Percentiles rank a stretch among this genome's conserved stretches.
Evolutionary conservation across 1,284 basidiomycete genomes (phyloP).

Genomic region (Chalciporus sp.): DNA sequence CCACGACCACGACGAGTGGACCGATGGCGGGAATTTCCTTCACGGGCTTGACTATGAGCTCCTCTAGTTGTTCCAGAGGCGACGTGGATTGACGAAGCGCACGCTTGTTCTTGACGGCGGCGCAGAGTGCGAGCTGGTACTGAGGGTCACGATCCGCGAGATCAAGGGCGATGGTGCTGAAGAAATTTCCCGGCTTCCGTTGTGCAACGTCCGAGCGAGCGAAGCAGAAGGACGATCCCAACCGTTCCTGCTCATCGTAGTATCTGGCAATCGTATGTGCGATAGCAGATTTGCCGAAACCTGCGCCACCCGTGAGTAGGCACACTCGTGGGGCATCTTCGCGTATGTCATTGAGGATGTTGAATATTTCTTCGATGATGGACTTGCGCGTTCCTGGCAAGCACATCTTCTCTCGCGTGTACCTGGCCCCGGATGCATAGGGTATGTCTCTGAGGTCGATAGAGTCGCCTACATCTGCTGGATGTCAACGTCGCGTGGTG

Average conservation of each 20-base stretch:
- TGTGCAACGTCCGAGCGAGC: constrained; percentile 15
- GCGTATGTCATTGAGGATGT: too few species aligned
- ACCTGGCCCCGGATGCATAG: background rate
- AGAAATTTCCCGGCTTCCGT: constrained; percentile 24
- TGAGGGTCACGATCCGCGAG: constrained; percentile 25
- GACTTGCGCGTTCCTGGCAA: constrained; percentile 6
- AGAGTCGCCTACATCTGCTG: background rate
- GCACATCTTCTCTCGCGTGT: constrained; percentile 4
- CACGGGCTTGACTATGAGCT: constrained; percentile 19
- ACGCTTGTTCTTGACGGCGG: constrained; percentile 17
- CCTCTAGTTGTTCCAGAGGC: constrained; percentile 17
- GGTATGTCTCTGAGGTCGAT: constrained; percentile 5
- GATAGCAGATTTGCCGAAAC: constrained; percentile 17
- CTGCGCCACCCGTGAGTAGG: constrained; percentile 24
- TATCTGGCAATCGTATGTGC: constrained; percentile 3
- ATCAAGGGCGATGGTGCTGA: constrained; percentile 24
- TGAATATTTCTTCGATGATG: too few species aligned
- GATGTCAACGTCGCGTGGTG: too few species aligned
- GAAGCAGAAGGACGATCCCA: constrained; percentile 26
- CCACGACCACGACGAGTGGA: constrained; percentile 19
- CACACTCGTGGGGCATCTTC: constrained; percentile 13
- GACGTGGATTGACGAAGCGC: constrained; percentile 21
- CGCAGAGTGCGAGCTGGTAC: constrained; percentile 14
- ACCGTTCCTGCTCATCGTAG: constrained; percentile 22
- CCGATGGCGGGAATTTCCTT: constrained; percentile 17